Base-by-base conservation (phyloP, 2,329 filamentous ascomycete genomes). In the Aspergillus ibericus region DNA sequence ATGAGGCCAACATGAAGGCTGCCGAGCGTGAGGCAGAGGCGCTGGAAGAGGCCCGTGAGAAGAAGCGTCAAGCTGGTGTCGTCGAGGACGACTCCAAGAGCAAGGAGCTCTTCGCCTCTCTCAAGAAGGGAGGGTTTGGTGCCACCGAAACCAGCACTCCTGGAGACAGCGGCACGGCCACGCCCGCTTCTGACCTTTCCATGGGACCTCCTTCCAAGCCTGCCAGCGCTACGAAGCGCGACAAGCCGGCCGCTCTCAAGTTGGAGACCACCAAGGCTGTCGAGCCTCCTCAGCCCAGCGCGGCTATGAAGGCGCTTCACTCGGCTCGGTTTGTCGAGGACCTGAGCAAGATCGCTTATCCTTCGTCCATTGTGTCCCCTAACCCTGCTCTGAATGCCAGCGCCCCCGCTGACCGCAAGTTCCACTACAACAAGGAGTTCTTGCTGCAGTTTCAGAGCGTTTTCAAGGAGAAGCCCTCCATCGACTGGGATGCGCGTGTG, bases 351-450 rank as follows among this genome's bases (percentile, higher is more conserved):
- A 83, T 92, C 61, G 84, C 89, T 40, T 99, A 99, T 74, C 93
- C 95, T 15, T 80, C 85, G 4, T 90, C 91, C 55, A 89, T 98
- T 73, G 85, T 84, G 61, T 96, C 93, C 25, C 95, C 95, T 7
- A 98, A 97, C 78, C 92, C 93, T 10, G 91, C 93, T 2, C 80
- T 97, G 64, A 99, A 98, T 75, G 81, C 85, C 40, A 79, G 69
- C 61, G 89, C 89, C 15, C 89, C 91, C 27, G 83, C 85, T 34
- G 91, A 78, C 59, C 76, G 89, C 76, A 93, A 93, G 80, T 96
- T 96, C 81, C 93, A 96, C 75, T 99, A 99, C 77, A 92, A 98
- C 78, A 91, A 93, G 70, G 88, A 89, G 68, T 99, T 99, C 82
- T 81, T 99, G 78, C 83, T 99, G 29, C 95, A 99, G 73, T 99